Conservation (phyloP, 306 rosid genomes). For the Acacia crassicarpa region DNA sequence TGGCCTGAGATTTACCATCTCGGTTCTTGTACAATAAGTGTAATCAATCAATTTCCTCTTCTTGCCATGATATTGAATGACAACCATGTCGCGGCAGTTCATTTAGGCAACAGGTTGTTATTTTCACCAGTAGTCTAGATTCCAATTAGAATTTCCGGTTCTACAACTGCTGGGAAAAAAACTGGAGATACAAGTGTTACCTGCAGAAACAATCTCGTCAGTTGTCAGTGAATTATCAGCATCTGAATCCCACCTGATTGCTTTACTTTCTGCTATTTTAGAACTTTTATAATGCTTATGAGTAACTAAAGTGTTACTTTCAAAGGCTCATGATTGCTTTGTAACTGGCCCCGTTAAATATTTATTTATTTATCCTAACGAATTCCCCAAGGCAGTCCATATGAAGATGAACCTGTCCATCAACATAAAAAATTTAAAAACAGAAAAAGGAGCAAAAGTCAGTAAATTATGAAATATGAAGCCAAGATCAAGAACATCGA, state of each 20-base stretch:
- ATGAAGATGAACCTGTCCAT: not conserved
- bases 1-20: constrained; percentile 30
- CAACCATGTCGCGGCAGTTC: not conserved
- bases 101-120: not conserved
- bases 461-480: not conserved
- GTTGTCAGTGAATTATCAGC: not conserved
- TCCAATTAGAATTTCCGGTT: not conserved
- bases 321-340: not conserved
- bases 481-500: not conserved
- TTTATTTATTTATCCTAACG: not conserved
- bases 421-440: too few relatives aligned
- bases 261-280: too few relatives aligned
- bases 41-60: not conserved
- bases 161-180: too few relatives aligned
- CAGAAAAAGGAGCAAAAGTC: not conserved
- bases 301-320: too few relatives aligned
- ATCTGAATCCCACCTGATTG: not conserved
- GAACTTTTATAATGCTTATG: too few relatives aligned
- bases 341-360: not conserved
- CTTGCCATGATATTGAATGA: not conserved
- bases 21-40: constrained; percentile 21
- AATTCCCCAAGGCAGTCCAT: not conserved
- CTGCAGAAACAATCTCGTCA: not conserved
- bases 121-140: not conserved
- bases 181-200: not conserved